These are phyloP conservation scores for Psilocybe cubensis DNA, from an alignment of 768 basidiomycete genomes.

Conservation along the genomic window DNA sequence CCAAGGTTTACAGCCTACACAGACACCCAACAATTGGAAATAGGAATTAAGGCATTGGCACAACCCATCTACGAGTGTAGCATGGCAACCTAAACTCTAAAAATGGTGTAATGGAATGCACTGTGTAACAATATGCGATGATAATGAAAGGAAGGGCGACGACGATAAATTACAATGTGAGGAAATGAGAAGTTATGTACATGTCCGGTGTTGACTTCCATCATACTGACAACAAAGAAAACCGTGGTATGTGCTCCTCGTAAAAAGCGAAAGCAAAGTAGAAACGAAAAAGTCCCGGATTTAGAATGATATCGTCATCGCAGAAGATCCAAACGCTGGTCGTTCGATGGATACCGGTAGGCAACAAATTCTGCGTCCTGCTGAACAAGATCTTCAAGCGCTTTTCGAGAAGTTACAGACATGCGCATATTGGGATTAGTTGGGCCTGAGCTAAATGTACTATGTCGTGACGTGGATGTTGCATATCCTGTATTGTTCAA, in stretches of 20 bases:
- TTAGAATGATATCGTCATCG: conserved; percentile 27
- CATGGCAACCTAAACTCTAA: conserved; percentile 1
- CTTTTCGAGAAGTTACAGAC: conserved; percentile 70
- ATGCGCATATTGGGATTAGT: conserved; percentile 47
- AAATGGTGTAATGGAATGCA: conserved; percentile 8
- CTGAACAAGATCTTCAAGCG: conserved; percentile 79
- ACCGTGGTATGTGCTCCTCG: conserved; percentile 12
- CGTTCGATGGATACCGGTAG: conserved; percentile 83
- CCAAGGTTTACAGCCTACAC: too few relatives aligned
- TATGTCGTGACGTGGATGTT: conserved; percentile 54
- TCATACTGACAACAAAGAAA: conserved; percentile 21
- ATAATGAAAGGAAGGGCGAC: conserved; percentile 13
- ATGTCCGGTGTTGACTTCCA: conserved; percentile 20
- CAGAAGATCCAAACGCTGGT: conserved; percentile 68
- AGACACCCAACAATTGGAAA: neutral
- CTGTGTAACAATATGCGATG: conserved; percentile 18
- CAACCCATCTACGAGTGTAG: neutral
- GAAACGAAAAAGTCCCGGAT: conserved; percentile 4
- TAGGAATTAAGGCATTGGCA: neutral
- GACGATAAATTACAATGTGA: conserved; percentile 26
- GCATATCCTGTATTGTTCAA: conserved; percentile 46
- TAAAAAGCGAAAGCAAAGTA: conserved; percentile 13
- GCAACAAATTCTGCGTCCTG: conserved; percentile 86
- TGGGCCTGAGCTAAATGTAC: conserved; percentile 43
- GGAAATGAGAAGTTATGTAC: conserved; percentile 21